These are phyloP conservation scores for slime mould (Dictyostelium discoideum) DNA, from an alignment of 78 protist species.

Conservation along the genomic window DNA sequence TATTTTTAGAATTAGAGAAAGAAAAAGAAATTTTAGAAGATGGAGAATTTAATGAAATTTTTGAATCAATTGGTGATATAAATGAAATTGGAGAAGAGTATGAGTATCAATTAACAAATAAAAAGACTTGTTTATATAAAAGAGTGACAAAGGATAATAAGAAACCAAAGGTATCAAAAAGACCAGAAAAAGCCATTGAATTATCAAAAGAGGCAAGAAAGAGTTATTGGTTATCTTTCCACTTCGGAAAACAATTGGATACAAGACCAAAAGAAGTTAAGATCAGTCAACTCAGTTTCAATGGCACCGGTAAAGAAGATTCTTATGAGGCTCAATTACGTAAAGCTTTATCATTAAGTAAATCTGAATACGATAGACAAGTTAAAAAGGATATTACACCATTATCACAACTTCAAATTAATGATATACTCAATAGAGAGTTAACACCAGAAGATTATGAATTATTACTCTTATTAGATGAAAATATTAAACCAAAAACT, in stretches of 20 bases:
- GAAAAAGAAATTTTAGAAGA: not conserved
- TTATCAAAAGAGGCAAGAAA: not conserved
- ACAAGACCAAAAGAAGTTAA: not conserved
- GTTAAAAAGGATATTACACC: not conserved
- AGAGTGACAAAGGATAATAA: not conserved
- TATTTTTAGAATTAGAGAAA: not conserved
- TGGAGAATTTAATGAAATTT: not conserved
- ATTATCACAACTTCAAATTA: conserved; percentile 51
- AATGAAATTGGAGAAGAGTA: conserved; percentile 10
- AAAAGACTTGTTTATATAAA: not conserved
- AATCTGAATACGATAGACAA: conserved; percentile 21
- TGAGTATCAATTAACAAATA: conserved; percentile 3
- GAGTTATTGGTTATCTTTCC: not conserved
- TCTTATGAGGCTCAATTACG: conserved; percentile 41
- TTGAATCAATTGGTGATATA: not conserved
- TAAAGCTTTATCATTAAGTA: conserved; percentile 7
- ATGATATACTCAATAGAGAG: conserved; percentile 75
- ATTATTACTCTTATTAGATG: conserved; percentile 47
- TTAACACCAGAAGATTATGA: conserved; percentile 83
- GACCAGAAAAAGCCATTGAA: not conserved
- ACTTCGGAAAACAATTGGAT: not conserved
- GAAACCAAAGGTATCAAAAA: not conserved
- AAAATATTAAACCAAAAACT: conserved; percentile 51
- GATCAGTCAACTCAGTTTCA: not conserved
- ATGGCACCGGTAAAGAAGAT: not conserved